Evolutionary conservation across 2,329 filamentous ascomycete genomes (phyloP).

Genomic region (Diplodia corticola): DNA sequence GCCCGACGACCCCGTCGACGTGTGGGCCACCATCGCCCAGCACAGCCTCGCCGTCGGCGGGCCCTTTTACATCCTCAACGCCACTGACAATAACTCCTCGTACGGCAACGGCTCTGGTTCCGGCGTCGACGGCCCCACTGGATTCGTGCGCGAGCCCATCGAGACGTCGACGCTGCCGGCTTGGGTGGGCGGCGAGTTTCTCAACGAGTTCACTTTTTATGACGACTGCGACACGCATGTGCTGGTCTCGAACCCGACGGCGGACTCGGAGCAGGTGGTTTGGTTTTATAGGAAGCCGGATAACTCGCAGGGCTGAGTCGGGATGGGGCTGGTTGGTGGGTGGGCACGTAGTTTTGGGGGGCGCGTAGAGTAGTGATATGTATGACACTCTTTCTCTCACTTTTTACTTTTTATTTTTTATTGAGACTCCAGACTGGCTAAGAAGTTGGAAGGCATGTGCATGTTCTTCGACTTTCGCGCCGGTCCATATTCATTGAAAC

Average conservation of each 20-base stretch:
- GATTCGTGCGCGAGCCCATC: background rate
- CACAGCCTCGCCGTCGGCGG: background rate
- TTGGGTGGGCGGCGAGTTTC: background rate
- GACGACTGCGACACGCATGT: background rate
- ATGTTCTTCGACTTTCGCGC: no score
- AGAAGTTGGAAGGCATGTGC: no score
- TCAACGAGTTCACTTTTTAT: background rate
- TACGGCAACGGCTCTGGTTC: background rate
- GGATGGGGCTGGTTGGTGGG: background rate
- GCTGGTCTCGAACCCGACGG: background rate
- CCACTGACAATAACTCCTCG: background rate
- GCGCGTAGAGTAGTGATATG: no score
- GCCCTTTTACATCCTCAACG: background rate
- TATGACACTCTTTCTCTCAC: no score
- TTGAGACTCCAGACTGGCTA: no score
- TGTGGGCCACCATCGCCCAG: background rate
- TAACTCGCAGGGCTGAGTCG: background rate
- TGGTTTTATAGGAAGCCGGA: background rate
- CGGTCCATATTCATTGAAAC: background rate
- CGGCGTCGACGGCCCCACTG: background rate
- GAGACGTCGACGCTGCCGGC: background rate
- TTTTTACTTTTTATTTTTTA: no score
- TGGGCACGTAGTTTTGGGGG: background rate
- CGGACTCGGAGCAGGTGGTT: background rate
- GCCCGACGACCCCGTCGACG: background rate